Percentiles rank a stretch among this genome's conserved stretches.
These are phyloP conservation scores for Tetramitus jugosus DNA, from an alignment of 208 protist genomes.

Conservation along the genomic window DNA sequence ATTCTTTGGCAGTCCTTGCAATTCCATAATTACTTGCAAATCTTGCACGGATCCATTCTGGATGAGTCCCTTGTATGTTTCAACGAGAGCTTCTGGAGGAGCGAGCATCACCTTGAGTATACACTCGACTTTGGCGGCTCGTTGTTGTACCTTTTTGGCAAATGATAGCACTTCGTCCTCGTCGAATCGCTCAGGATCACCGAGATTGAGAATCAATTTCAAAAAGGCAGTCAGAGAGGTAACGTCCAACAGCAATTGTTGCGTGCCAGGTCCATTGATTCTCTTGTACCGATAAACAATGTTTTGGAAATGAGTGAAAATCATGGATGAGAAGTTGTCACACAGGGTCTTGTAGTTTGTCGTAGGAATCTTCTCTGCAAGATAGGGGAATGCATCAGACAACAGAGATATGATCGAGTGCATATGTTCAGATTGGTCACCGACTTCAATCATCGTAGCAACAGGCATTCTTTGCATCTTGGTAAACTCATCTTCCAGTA, in stretches of 20 bases:
- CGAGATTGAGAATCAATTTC: too few relatives aligned
- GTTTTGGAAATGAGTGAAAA: neutral
- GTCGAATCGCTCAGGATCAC: neutral
- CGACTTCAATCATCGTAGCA: neutral
- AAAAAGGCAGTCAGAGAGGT: neutral
- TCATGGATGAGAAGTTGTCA: neutral
- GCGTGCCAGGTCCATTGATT: neutral
- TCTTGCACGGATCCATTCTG: neutral
- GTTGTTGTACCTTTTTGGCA: neutral
- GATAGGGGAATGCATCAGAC: neutral
- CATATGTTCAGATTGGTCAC: neutral
- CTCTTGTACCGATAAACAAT: neutral
- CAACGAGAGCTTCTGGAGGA: neutral
- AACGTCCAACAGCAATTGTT: neutral
- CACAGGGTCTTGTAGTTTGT: neutral
- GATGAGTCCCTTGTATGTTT: neutral
- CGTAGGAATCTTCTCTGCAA: neutral
- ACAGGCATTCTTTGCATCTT: neutral
- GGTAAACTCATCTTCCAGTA: neutral
- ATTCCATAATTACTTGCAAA: neutral
- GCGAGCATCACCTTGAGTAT: neutral
- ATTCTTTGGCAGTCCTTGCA: neutral
- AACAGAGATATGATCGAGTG: neutral
- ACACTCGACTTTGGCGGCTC: neutral
- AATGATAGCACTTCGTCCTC: neutral